These are phyloP conservation scores for Fusarium succisae DNA, from an alignment of 2,329 filamentous ascomycete genomes.

Conservation along the genomic window DNA sequence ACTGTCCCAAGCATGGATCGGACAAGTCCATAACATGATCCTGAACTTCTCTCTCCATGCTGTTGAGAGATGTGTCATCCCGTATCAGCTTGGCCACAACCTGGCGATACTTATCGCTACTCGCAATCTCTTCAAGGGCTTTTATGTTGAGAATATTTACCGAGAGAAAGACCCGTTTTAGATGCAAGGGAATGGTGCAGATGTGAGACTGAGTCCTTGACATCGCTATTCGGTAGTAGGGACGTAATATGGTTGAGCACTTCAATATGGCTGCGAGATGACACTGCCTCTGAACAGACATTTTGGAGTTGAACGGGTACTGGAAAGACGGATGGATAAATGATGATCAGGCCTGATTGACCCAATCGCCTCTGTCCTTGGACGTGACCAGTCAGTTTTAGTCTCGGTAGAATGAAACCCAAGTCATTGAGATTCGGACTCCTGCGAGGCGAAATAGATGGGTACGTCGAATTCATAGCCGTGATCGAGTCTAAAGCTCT, in stretches of 20 bases:
- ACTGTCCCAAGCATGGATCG: neutral
- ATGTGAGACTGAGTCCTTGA: slow-evolving; percentile 9
- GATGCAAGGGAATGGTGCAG: neutral
- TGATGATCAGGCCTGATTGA: neutral
- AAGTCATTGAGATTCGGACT: neutral
- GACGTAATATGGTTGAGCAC: neutral
- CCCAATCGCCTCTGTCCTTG: neutral
- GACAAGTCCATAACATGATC: neutral
- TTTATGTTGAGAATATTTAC: slow-evolving; percentile 51
- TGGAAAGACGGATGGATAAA: neutral
- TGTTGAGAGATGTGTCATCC: slow-evolving; percentile 44
- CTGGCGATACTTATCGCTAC: slow-evolving; percentile 46
- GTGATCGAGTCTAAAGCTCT: neutral
- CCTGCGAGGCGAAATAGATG: neutral
- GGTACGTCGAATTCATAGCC: neutral
- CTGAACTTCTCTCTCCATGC: neutral
- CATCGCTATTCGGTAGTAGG: slow-evolving; percentile 1
- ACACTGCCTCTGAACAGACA: neutral
- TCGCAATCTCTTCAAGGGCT: slow-evolving; percentile 49
- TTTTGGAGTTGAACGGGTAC: neutral
- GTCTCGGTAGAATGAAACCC: neutral
- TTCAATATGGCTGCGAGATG: neutral
- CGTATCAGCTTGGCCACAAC: slow-evolving; percentile 52
- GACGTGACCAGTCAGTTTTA: neutral
- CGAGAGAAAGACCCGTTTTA: slow-evolving; percentile 50